Percentiles rank a stretch among this genome's conserved stretches.
Evolutionary conservation across 2,329 filamentous ascomycete genomes (phyloP).

Genomic region (Neopestalotiopsis sp.): DNA sequence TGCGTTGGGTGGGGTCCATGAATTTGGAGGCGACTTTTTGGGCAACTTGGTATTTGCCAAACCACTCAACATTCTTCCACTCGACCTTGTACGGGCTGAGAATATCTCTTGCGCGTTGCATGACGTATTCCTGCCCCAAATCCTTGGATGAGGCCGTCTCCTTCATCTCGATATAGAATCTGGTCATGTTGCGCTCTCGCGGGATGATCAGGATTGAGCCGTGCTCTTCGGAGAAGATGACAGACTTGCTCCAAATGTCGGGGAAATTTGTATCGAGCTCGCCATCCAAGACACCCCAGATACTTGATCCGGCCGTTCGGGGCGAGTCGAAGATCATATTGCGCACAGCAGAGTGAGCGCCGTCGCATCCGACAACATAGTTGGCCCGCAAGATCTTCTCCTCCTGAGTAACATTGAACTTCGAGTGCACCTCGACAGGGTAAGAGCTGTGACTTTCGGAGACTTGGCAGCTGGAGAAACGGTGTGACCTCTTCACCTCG

Average conservation of each 20-base stretch:
- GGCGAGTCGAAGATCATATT: constrained; percentile 62
- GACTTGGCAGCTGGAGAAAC: constrained; percentile 57
- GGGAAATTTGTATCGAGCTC: constrained; percentile 75
- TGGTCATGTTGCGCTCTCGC: constrained; percentile 74
- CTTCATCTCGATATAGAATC: constrained; percentile 65
- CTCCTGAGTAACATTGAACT: constrained; percentile 38
- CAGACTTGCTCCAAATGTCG: constrained; percentile 76
- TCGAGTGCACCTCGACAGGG: constrained; percentile 44
- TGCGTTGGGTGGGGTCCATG: constrained; percentile 62
- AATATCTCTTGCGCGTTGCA: constrained; percentile 67
- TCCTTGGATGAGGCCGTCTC: constrained; percentile 45
- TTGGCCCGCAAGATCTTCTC: constrained; percentile 55
- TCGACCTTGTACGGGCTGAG: constrained; percentile 61
- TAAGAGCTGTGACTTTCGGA: constrained; percentile 19
- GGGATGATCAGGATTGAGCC: constrained; percentile 78
- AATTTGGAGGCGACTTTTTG: constrained; percentile 75
- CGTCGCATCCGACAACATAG: constrained; percentile 75
- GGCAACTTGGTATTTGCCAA: constrained; percentile 73
- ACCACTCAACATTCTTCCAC: constrained; percentile 71
- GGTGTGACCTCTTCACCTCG: constrained; percentile 66
- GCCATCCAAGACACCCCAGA: constrained; percentile 76
- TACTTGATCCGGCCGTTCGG: constrained; percentile 69
- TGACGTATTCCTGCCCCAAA: constrained; percentile 70
- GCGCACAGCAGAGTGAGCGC: constrained; percentile 73
- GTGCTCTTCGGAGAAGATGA: constrained; percentile 68